These are phyloP conservation scores for Leucogyrophana mollusca DNA, from an alignment of 768 basidiomycete species.

Conservation along the genomic window DNA sequence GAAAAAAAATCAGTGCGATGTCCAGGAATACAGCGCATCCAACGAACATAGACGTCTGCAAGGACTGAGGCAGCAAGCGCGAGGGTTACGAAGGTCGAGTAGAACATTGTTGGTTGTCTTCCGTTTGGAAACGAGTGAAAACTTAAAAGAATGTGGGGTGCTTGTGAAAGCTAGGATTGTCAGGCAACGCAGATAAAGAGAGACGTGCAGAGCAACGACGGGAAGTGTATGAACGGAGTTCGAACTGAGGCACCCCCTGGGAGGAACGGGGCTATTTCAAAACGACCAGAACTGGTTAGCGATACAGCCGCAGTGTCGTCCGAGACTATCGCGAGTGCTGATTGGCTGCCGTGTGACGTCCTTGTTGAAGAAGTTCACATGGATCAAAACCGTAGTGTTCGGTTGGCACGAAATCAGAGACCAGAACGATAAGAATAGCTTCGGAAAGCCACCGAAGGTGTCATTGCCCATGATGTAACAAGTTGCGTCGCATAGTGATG, in stretches of 20 bases:
- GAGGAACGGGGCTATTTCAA: background rate
- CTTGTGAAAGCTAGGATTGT: slow-evolving; percentile 8
- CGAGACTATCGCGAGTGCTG: background rate
- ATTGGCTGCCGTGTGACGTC: background rate
- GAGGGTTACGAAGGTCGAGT: slow-evolving; percentile 45
- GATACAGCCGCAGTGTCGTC: background rate
- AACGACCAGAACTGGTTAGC: background rate
- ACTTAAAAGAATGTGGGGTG: slow-evolving; percentile 23
- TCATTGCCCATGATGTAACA: background rate
- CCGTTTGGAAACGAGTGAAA: slow-evolving; percentile 7
- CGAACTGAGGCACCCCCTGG: slow-evolving; percentile 14
- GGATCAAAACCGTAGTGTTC: background rate
- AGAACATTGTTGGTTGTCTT: slow-evolving; percentile 45
- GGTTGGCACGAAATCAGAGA: background rate
- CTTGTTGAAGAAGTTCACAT: slow-evolving; percentile 4
- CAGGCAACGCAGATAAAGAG: background rate
- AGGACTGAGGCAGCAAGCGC: slow-evolving; percentile 51
- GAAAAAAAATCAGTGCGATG: no score
- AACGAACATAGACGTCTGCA: slow-evolving; percentile 57
- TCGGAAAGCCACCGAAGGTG: background rate
- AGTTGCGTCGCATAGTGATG: background rate
- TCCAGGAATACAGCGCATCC: background rate
- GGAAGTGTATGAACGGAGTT: slow-evolving; percentile 28
- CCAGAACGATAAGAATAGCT: background rate
- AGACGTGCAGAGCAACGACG: slow-evolving; percentile 1